Base-by-base conservation (phyloP, 2,329 filamentous ascomycete species). In the Ceratocystis eucalypticola region DNA sequence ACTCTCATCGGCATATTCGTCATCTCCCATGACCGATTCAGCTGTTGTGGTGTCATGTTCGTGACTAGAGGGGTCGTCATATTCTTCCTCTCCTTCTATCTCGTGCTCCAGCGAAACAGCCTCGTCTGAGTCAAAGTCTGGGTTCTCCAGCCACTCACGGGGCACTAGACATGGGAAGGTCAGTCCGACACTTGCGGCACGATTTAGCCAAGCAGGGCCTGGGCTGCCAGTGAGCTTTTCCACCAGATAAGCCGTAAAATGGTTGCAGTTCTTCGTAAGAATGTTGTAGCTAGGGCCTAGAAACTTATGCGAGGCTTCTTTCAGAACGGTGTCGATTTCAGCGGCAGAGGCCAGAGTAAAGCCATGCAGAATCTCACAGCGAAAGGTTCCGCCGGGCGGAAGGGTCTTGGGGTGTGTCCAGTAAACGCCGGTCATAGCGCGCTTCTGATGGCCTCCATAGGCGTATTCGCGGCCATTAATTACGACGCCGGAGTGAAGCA, bases 181-280 rank as follows among this genome's bases (percentile, higher is more conserved):
- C 64, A 92, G 82, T 48, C 90, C 90, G 69, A 95, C 89, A 70
- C 83, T 87, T n/a, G 90, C 90, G 1, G 90, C 90, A 66, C 90
- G 83, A 72, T 95, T 95, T 65, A 95, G 77, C 88, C 89, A 95
- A 20, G 75, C 76, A 0, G 90, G 90, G 0, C 88, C 88, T 0
- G 84, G 78, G 59, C 83, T 81, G 5, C 86, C 84, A 1, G 88
- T 93, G 65, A 95, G 80, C 70, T 83, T 83, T 73, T 87, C 80
- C 75, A 88, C 91, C 20, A 95, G 80, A 71, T 88, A 84, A 22
- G 84, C 85, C 1, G 89, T 93, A 74, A 95, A 95, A 74, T 95
- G 90, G 74, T 95, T 95, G 80, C 90, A 95, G 75, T 95, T 95
- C 71, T 85, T 85, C 22, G 86, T 91, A 57, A 95, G 80, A 15